These are phyloP conservation scores for Hericium coralloides DNA, from an alignment of 768 basidiomycete species.

Conservation along the genomic window DNA sequence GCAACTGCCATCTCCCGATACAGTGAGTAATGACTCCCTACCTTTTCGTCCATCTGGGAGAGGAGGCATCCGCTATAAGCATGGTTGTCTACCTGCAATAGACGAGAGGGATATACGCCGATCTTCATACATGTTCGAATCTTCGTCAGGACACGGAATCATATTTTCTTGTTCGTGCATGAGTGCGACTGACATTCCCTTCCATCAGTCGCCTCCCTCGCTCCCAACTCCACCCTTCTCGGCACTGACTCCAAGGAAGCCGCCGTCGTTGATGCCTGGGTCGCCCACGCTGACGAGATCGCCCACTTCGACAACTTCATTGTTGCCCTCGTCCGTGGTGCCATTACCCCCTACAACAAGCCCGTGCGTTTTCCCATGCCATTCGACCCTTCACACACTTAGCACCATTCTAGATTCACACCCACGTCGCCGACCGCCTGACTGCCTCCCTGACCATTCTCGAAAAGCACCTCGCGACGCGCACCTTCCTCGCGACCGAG, in stretches of 20 bases:
- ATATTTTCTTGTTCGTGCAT: background rate
- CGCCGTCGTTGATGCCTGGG: conserved; percentile 83
- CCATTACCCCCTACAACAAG: conserved; percentile 69
- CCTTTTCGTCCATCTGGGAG: background rate
- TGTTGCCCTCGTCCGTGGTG: conserved; percentile 34
- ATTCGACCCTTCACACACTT: background rate
- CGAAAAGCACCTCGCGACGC: conserved; percentile 62
- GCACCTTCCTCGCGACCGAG: conserved; percentile 89
- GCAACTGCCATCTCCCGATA: conserved; percentile 76
- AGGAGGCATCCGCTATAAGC: background rate
- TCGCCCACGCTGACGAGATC: conserved; percentile 59
- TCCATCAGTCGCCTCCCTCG: conserved; percentile 58
- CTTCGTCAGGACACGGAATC: background rate
- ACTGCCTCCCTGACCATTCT: conserved; percentile 53
- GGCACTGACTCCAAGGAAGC: conserved; percentile 55
- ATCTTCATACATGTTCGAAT: background rate
- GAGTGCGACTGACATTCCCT: background rate
- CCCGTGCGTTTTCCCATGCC: conserved; percentile 37
- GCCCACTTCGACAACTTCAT: conserved; percentile 28
- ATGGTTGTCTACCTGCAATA: background rate
- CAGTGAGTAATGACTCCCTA: conserved; percentile 63
- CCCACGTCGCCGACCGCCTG: conserved; percentile 52
- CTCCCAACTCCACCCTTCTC: conserved; percentile 73
- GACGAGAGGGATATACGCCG: background rate
- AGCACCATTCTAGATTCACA: conserved; percentile 19